Evolutionary conservation across 805 yeast genomes (phyloP).

Genomic region (Saccharomycodes ludwigii): DNA sequence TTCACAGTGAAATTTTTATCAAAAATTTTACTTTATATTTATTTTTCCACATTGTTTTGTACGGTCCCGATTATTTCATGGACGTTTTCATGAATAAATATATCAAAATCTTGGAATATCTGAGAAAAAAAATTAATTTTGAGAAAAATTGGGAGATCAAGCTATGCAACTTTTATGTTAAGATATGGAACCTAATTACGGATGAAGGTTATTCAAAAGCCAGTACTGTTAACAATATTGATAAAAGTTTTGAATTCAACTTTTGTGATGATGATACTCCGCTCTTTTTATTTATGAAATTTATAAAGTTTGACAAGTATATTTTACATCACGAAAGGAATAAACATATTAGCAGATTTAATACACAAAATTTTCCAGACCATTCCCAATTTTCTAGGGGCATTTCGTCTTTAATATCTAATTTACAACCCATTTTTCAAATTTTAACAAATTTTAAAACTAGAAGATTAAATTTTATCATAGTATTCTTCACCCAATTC

Average conservation of each 20-base stretch:
- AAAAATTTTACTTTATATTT: slow-evolving; percentile 11
- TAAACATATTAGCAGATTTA: slow-evolving; percentile 6
- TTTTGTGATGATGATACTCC: slow-evolving; percentile 5
- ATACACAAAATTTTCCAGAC: slow-evolving; percentile 3
- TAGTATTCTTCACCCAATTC: too few relatives aligned
- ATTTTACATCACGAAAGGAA: neutral
- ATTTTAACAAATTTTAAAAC: too few relatives aligned
- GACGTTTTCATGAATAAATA: slow-evolving; percentile 11
- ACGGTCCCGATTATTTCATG: slow-evolving; percentile 10
- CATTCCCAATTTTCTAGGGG: too few relatives aligned
- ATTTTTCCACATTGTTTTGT: slow-evolving; percentile 9
- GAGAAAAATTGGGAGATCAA: slow-evolving; percentile 15
- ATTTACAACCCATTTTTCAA: too few relatives aligned
- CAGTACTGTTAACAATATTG: neutral
- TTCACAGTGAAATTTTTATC: slow-evolving; percentile 13
- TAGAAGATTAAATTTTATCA: too few relatives aligned
- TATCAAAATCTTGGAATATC: slow-evolving; percentile 10
- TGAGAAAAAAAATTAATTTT: slow-evolving; percentile 13
- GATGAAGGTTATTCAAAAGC: too few relatives aligned
- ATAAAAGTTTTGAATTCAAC: slow-evolving; percentile 4
- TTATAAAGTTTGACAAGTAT: slow-evolving; percentile 1
- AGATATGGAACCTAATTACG: slow-evolving; percentile 10
- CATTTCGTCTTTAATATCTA: too few relatives aligned
- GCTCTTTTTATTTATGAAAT: neutral
- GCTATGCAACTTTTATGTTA: slow-evolving; percentile 13